Evolutionary conservation across 2,329 filamentous ascomycete genomes (phyloP), one percentile per base, ranked within the genome.

Genomic region (Alternaria dauci): DNA sequence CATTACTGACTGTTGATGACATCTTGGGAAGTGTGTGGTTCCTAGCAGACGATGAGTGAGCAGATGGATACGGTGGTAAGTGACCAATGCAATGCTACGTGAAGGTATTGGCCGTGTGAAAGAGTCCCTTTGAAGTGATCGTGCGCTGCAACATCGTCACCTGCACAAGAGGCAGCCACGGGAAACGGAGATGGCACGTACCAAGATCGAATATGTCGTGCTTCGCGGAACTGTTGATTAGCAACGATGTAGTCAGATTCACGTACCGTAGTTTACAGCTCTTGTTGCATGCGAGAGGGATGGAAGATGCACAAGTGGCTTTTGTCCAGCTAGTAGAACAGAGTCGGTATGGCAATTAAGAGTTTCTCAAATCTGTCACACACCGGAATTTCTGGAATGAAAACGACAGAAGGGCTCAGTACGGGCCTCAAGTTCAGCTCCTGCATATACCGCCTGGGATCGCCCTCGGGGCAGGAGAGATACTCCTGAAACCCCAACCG

Each of bases 131-230:
- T 20, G 12, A 6, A 9, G 14, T 25, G 16, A 14, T 18, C 20
- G 39, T n/a, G 38, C 51, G 20, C 12, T 14, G 16, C 51, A 9
- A 26, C 30, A 36, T 38, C 18, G 30, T 26, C 9, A 18, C 26
- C 20, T 9, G 16, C 39, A 53, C 16, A 26, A 42, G 34, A 42
- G 32, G 23, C 9, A 18, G 5, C 11, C 7, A 26, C 8, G 8
- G n/a, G 26, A 28, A 18, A 67, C 51, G 36, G 53, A 52, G 32
- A 61, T 54, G 25, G 2, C 5, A 63, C 58, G 23, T 57, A 63
- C 58, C 62, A 62, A 70, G 20, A 61, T 34, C 25, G 52, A 55
- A 26, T 52, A 51, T 11, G 58, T 36, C 55, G 63, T 66, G 30
- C 68, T 47, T 5, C 34, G 25, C 60, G 63, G 34, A 65, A 53